phyloP scores from a whole-genome alignment of 2,329 filamentous ascomycete species.

The Aspergillus intermedius region DNA sequence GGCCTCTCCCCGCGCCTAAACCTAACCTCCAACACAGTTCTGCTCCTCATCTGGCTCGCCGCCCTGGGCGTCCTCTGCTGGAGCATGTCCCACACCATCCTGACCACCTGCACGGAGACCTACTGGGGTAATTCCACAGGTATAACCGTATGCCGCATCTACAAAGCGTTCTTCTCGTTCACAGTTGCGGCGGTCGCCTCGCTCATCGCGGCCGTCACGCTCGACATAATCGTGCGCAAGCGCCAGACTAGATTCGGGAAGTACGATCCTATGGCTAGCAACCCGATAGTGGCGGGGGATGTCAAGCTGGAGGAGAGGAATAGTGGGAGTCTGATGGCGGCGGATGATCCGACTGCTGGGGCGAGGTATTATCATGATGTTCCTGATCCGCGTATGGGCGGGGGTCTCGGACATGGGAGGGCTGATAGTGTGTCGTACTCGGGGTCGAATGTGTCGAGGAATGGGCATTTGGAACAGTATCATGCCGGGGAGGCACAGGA shows the following conservation, averaged over 20 bases:
- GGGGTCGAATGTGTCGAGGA: too few relatives aligned
- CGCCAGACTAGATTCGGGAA: slow-evolving; percentile 40
- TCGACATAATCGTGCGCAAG: slow-evolving; percentile 47
- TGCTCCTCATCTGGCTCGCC: slow-evolving; percentile 48
- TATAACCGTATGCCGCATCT: slow-evolving; percentile 51
- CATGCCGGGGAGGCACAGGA: slow-evolving; percentile 20
- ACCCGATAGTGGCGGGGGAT: slow-evolving; percentile 25
- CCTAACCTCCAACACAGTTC: slow-evolving; percentile 42
- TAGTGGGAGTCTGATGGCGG: neutral
- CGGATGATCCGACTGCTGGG: neutral
- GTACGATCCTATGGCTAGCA: slow-evolving; percentile 43
- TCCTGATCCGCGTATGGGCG: too few relatives aligned
- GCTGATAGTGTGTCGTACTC: neutral
- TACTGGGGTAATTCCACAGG: slow-evolving; percentile 52
- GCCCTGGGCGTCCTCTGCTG: slow-evolving; percentile 48
- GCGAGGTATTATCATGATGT: neutral
- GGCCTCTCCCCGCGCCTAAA: slow-evolving; percentile 50
- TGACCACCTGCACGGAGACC: slow-evolving; percentile 43
- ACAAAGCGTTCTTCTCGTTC: slow-evolving; percentile 57
- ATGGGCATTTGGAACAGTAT: slow-evolving; percentile 11
- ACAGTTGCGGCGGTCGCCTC: slow-evolving; percentile 42
- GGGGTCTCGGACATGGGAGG: neutral
- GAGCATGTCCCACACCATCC: slow-evolving; percentile 49
- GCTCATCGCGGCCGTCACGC: slow-evolving; percentile 41
- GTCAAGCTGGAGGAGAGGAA: slow-evolving; percentile 24